Evolutionary conservation across 768 basidiomycete genomes (phyloP).

Genomic region (Strobilomyces dryophilus): DNA sequence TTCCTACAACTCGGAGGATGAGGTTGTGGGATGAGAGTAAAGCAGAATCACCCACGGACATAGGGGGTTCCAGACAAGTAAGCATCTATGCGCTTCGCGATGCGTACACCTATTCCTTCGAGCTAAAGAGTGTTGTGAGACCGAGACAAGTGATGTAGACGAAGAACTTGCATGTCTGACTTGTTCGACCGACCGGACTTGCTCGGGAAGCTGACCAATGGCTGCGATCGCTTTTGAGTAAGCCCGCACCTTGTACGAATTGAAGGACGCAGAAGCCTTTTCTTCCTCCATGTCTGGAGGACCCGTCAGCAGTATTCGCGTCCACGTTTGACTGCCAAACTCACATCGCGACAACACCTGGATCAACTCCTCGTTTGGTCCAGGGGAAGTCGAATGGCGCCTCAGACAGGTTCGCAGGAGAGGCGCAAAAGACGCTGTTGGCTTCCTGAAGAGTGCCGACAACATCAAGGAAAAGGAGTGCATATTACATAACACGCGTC

Average conservation of each 20-base stretch:
- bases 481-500: slow-evolving; percentile 27
- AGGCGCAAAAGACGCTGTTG: background rate
- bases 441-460: slow-evolving; percentile 11
- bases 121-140: slow-evolving; percentile 24
- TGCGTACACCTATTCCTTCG: slow-evolving; percentile 36
- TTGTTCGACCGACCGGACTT: slow-evolving; percentile 43
- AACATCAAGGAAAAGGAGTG: slow-evolving; percentile 14
- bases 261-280: slow-evolving; percentile 31
- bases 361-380: slow-evolving; percentile 37
- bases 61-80: slow-evolving; percentile 31
- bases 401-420: slow-evolving; percentile 9
- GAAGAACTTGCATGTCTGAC: slow-evolving; percentile 25
- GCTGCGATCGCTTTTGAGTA: slow-evolving; percentile 45
- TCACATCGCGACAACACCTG: slow-evolving; percentile 42
- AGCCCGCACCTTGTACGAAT: slow-evolving; percentile 47
- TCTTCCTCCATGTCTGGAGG: slow-evolving; percentile 41
- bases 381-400: slow-evolving; percentile 15
- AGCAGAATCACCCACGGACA: slow-evolving; percentile 31
- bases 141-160: background rate
- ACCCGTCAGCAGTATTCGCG: background rate
- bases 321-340: slow-evolving; percentile 7
- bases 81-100: slow-evolving; percentile 43
- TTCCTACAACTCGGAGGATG: slow-evolving; percentile 13
- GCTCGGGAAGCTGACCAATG: slow-evolving; percentile 37
- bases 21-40: slow-evolving; percentile 1